Percentiles rank a stretch among this genome's conserved stretches.
Conservation (phyloP, 106 monocot genomes). For the Narthecium ossifragum region DNA sequence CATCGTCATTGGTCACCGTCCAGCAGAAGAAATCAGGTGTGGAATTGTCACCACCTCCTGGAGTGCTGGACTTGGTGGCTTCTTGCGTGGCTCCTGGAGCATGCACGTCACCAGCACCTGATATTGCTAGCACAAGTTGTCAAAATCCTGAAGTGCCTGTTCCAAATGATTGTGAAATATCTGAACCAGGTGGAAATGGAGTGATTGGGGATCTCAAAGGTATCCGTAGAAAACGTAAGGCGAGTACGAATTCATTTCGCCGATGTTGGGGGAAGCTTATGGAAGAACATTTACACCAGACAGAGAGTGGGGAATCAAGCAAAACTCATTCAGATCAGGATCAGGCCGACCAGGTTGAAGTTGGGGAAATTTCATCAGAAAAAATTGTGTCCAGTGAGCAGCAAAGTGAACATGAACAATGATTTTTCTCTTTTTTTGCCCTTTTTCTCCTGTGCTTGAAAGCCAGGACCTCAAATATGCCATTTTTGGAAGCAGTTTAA, state of each 20-base stretch:
- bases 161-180: slow-evolving; percentile 6
- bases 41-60: slow-evolving; percentile 12
- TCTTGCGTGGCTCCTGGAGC: slow-evolving; percentile 16
- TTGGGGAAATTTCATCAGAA: slow-evolving; percentile 26
- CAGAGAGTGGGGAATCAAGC: slow-evolving; percentile 23
- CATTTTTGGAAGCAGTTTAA: background rate
- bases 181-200: slow-evolving; percentile 8
- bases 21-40: background rate
- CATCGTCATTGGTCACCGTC: slow-evolving; percentile 19
- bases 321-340: slow-evolving; percentile 12
- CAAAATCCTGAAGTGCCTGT: slow-evolving; percentile 14
- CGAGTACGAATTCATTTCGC: slow-evolving; percentile 9
- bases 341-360: slow-evolving; percentile 5
- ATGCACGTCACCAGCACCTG: slow-evolving; percentile 8
- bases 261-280: slow-evolving; percentile 12
- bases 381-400: slow-evolving; percentile 23
- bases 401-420: slow-evolving; percentile 22
- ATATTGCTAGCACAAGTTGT: slow-evolving; percentile 4
- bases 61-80: slow-evolving; percentile 13
- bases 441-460: background rate
- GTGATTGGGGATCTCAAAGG: slow-evolving; percentile 17
- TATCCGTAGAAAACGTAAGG: slow-evolving; percentile 14
- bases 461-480: background rate
- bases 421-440: slow-evolving; percentile 2
- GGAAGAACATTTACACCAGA: slow-evolving; percentile 5